Base-by-base conservation (phyloP, 2,329 filamentous ascomycete species). In the Apiospora kogelbergensis region DNA sequence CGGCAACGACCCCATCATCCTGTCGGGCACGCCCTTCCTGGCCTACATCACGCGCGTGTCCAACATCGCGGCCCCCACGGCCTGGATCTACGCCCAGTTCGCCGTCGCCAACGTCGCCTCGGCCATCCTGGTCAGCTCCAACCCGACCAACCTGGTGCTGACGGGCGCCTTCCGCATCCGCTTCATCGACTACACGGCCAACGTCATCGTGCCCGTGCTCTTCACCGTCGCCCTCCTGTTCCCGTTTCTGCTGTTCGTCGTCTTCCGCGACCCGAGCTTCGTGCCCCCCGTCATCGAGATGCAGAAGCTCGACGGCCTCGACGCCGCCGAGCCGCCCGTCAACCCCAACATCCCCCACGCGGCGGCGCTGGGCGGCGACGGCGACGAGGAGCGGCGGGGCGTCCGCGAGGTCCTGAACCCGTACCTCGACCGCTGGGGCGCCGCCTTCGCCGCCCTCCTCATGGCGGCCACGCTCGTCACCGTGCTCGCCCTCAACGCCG, bases 11-110 rank as follows among this genome's bases (percentile, higher is more conserved):
- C 91, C 91, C 0, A 90, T 93, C 71, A 92, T 93, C 67, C 80
- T 93, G 0, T 93, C 91, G 0, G 91, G 91, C 1, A 94, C 91
- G 0, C 87, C 91, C 0, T 93, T 93, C 68, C 84, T 93, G 11
- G 89, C 91, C 2, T 94, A 94, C 78, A 92, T 94, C 90, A 93
- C 91, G 0, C 84, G 90, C 7, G 90, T 93, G 0, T 93, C 91
- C 78, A 93, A 93, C 72, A 93, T 94, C 69, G 15, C 80, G 85
- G 15, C 88, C 91, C 69, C 91, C 91, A 0, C 82, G 89, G 91
- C 91, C 0, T 93, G 91, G 91, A 93, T 93, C 30, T 86, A 89
- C 73, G 88, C 87, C 1, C 91, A 94, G 69, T 93, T 93, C 69
- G 86, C 91, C n/a, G 78, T 93, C 1, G 91, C 91, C 67, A 93